Conservation (phyloP, 192 early-diverging fungal species). For the Jimgerdemannia lactiflua region DNA sequence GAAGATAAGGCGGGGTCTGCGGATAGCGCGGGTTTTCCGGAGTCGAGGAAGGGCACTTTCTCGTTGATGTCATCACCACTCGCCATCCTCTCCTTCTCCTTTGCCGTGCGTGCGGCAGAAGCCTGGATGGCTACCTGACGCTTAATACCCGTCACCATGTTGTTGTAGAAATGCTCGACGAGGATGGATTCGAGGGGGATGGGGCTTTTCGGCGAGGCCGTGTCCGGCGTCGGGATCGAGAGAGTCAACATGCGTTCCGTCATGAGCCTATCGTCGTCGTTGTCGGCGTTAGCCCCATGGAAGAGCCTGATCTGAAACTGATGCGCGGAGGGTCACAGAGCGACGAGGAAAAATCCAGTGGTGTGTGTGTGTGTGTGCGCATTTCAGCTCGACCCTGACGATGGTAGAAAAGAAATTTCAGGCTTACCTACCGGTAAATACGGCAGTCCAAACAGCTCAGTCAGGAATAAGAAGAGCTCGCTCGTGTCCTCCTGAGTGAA, state of each 20-base stretch:
- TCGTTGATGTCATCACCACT: not conserved
- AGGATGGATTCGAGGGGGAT: constrained; percentile 52
- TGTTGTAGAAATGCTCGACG: constrained; percentile 64
- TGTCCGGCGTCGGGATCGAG: constrained; percentile 28
- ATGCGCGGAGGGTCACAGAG: not conserved
- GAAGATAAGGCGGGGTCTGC: constrained; percentile 4
- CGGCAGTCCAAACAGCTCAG: constrained; percentile 60
- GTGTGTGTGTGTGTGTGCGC: too few species aligned
- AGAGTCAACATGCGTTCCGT: constrained; percentile 62
- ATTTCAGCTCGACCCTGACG: too few species aligned
- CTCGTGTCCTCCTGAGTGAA: constrained; percentile 62
- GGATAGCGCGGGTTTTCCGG: constrained; percentile 9
- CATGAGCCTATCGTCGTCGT: constrained; percentile 62
- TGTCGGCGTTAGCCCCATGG: constrained; percentile 64
- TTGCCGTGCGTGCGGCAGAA: constrained; percentile 14
- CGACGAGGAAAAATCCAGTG: not conserved
- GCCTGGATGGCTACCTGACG: constrained; percentile 25
- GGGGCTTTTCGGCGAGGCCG: constrained; percentile 22
- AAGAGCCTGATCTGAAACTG: constrained; percentile 54
- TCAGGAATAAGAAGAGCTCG: constrained; percentile 69
- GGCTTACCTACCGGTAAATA: constrained; percentile 56
- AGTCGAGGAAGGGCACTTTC: not conserved
- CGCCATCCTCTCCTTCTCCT: not conserved
- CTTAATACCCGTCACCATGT: constrained; percentile 50
- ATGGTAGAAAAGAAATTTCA: too few species aligned